Evolutionary conservation across 2,329 filamentous ascomycete species (phyloP), one percentile per base, ranked within the genome.

Genomic region (Ustilaginoidea virens): DNA sequence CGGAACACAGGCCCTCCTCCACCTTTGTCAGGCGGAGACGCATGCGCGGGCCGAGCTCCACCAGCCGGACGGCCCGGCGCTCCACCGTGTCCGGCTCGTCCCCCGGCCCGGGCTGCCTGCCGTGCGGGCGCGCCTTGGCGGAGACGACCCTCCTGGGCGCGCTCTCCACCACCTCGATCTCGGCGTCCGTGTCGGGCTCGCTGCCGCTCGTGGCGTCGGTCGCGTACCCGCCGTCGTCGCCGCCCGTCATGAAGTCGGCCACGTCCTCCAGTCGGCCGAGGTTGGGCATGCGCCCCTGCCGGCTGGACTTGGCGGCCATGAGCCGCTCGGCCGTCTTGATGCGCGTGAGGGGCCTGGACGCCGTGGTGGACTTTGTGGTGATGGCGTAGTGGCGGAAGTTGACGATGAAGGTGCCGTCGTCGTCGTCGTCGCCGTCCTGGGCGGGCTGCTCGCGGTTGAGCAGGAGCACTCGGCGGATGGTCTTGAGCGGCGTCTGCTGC

Each of bases 311-410:
- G 17, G 60, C 52, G 21, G 66, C 68, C 30, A 81, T 56, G 20
- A 90, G 65, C 49, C 82, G 80, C 51, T 93, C 82, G 1, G 85
- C 85, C 5, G 81, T 77, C 40, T 93, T 82, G 25, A 98, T 63
- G 24, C 86, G 70, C 33, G 83, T 73, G 22, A 98, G 66, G 5
- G 81, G 74, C 49, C 80, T 86, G 8, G 87, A 86, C 1, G 96
- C 64, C 16, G 83, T 86, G 0, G 82, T 80, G 15, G 77, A 69
- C 45, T 83, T 83, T 9, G 86, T 96, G 5, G 80, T 90, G 47
- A 98, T 98, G 17, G 86, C 85, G 50, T 92, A 98, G 55, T 98
- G 90, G 34, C 90, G 68, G 35, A 96, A 74, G 48, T 82, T 92
- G 38, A 98, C 58, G 11, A 87, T 70, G 46, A 92, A 93, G 3